phyloP scores from a whole-genome alignment of 2,329 filamentous ascomycete genomes.

The Colletotrichum higginsianum region DNA sequence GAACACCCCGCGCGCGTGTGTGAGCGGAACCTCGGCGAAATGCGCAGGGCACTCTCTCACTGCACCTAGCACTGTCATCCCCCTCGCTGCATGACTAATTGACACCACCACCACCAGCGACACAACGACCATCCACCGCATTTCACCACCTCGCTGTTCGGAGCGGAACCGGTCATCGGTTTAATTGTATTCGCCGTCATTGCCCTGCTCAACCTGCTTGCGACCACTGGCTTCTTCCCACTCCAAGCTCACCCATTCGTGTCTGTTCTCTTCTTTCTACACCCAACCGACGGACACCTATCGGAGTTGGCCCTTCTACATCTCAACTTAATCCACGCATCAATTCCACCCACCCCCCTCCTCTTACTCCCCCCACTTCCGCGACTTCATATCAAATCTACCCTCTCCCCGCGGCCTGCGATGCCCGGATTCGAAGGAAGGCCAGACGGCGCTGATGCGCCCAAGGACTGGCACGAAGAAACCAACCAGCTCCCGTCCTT shows the following conservation, averaged over 20 bases:
- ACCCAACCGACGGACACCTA: background rate
- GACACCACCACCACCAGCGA: slow-evolving; percentile 1
- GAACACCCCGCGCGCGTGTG: slow-evolving; percentile 24
- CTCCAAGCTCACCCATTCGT: too few relatives aligned
- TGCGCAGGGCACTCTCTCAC: background rate
- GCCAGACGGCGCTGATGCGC: slow-evolving; percentile 36
- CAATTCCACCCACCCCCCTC: slow-evolving; percentile 1
- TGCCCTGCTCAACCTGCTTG: background rate
- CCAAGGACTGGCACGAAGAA: slow-evolving; percentile 50
- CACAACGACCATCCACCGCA: background rate
- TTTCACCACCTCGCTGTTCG: slow-evolving; percentile 30
- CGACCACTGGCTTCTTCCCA: background rate
- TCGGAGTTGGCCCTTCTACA: slow-evolving; percentile 9
- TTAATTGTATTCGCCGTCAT: slow-evolving; percentile 18
- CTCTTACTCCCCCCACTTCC: slow-evolving; percentile 7
- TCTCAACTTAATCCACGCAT: slow-evolving; percentile 5
- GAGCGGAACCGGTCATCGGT: slow-evolving; percentile 39
- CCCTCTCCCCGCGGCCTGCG: slow-evolving; percentile 15
- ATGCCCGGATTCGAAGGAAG: slow-evolving; percentile 47
- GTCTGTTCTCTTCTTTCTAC: background rate
- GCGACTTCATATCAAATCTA: background rate
- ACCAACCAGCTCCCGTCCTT: slow-evolving; percentile 61
- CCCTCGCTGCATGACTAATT: slow-evolving; percentile 40
- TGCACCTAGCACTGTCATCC: slow-evolving; percentile 24
- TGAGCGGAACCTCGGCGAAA: slow-evolving; percentile 41